A percentile compares a stretch with the other conserved stretches of the same genome.
Conservation (phyloP, 1,284 basidiomycete species). For the Papiliotrema nemorosa region DNA sequence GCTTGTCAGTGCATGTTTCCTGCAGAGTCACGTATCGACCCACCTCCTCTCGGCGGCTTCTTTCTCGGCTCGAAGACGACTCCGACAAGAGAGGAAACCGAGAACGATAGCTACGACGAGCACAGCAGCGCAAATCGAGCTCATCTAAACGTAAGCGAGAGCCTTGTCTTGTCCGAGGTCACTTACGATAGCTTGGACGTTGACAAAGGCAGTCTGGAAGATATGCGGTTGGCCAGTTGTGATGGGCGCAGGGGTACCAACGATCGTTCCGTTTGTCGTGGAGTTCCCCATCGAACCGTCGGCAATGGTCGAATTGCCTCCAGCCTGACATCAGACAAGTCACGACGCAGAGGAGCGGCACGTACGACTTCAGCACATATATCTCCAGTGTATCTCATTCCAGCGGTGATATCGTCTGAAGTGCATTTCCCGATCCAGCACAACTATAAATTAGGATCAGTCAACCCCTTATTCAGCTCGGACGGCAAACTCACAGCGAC, state of each 20-base stretch:
- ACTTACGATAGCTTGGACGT: constrained; percentile 30
- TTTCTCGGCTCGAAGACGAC: constrained; percentile 19
- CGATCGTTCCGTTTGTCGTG: not conserved
- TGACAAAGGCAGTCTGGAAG: constrained; percentile 14
- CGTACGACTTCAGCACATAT: constrained; percentile 19
- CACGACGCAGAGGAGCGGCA: not conserved
- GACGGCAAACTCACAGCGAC: constrained; percentile 20
- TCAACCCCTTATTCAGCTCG: not conserved
- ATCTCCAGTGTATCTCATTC: constrained; percentile 13
- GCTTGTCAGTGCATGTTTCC: not conserved
- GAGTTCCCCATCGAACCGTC: no score
- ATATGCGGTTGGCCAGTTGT: constrained; percentile 13
- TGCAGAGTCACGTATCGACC: not conserved
- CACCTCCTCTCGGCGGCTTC: constrained; percentile 19
- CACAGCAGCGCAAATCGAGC: constrained; percentile 29
- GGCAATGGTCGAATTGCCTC: not conserved
- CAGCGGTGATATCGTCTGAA: constrained; percentile 13
- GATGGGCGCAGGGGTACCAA: constrained; percentile 4
- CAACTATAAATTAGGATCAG: constrained; percentile 7
- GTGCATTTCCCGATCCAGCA: constrained; percentile 18
- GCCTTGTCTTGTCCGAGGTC: not conserved
- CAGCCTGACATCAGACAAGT: not conserved
- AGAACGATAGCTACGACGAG: constrained; percentile 21
- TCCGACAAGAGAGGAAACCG: constrained; percentile 24
- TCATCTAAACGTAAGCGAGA: constrained; percentile 21